Evolutionary conservation across 2,329 filamentous ascomycete species (phyloP), one percentile per base, ranked within the genome.

Genomic region (Verticillium klebahnii): DNA sequence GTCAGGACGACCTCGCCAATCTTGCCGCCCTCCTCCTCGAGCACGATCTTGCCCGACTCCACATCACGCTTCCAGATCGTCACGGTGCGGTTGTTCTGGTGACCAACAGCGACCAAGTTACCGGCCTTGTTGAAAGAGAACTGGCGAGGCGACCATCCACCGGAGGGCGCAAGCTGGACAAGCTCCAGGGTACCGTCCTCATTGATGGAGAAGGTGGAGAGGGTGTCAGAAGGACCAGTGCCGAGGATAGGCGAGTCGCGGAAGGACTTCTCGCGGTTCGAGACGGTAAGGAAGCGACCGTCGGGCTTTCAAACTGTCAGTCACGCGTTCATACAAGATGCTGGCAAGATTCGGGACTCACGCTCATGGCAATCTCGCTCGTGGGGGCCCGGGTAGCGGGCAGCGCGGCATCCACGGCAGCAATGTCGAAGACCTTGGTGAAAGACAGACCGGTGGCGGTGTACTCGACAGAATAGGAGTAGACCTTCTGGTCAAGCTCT

Each of bases 381-480:
- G 65, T 62, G 11, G 65, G 65, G 7, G 64, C 61, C 31, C 61
- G 65, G n/a, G 60, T 65, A 1, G 59, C 58, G 23, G 65, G 61
- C 29, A 66, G 59, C n/a, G 56, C 45, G 14, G 57, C 61, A 62
- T 62, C 60, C 34, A 65, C 52, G 12, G 64, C 63, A 25, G 65
- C 60, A 11, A 64, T 64, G 56, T 61, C 61, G 37, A 61, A 67
- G 56, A 67, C 59, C 56, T 65, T 66, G n/a, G 65, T 65, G 39
- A 66, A 67, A 9, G 64, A 56, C n/a, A 67, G 57, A 11, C 65
- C 65, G n/a, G 64, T 57, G 29, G 60, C 61, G 7, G 32, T 63
- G 60, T 66, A 66, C 34, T 64, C 63, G 57, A 67, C 65, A 34
- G 61, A 61, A 64, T 67, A 67, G n/a, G 65, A 67, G 57, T 66